These are phyloP conservation scores for Gaultheria prostrata DNA, from an alignment of 148 eudicot species.

Conservation along the genomic window DNA sequence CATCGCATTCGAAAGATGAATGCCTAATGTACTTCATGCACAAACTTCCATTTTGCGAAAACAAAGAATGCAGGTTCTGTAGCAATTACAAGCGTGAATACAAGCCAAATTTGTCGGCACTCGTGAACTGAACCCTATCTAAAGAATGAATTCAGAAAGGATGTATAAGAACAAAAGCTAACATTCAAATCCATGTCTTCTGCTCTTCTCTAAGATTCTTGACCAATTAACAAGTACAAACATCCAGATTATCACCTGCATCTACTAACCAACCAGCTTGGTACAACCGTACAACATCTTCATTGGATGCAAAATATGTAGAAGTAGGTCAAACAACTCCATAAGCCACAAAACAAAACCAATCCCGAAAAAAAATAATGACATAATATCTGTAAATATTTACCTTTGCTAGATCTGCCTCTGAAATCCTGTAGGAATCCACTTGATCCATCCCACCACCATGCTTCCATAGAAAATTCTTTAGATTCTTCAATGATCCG, in stretches of 20 bases:
- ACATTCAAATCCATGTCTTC: background rate
- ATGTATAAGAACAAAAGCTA: too few species aligned
- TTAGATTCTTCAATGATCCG: constrained; percentile 71
- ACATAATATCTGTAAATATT: background rate
- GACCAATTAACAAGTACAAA: too few species aligned
- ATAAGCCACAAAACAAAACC: background rate
- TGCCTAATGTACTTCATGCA: background rate
- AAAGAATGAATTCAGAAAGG: background rate
- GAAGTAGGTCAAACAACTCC: background rate
- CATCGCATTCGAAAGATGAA: background rate
- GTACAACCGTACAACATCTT: constrained; percentile 2
- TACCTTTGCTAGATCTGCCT: constrained; percentile 69
- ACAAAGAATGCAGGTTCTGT: background rate
- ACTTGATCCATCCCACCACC: constrained; percentile 70
- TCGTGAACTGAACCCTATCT: too few species aligned
- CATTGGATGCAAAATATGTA: background rate
- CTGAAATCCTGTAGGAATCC: constrained; percentile 57
- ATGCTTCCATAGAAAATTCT: constrained; percentile 82
- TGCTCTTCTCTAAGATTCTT: background rate
- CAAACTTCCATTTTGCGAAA: background rate
- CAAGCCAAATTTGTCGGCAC: too few species aligned
- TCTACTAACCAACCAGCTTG: background rate
- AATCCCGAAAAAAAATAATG: background rate
- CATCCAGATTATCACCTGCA: background rate
- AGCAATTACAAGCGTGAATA: too few species aligned